Evolutionary conservation across 345 rosid species (phyloP).

Genomic region (Hevea brasiliensis): DNA sequence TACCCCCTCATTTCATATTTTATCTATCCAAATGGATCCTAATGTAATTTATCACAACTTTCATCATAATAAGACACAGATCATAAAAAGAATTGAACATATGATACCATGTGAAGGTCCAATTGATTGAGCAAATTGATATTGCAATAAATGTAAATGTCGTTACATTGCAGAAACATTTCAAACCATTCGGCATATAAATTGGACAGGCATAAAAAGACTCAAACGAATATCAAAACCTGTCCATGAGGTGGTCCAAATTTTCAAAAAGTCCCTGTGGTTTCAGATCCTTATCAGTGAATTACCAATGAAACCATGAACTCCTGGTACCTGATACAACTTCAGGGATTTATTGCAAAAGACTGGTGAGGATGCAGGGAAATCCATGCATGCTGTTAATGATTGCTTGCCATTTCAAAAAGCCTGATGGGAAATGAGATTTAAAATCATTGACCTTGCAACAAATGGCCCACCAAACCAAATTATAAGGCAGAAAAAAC

Average conservation of each 20-base stretch:
- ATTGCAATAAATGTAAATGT: not conserved
- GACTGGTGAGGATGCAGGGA: not conserved
- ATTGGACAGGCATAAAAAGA: not conserved
- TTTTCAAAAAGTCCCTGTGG: not conserved
- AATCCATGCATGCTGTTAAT: not conserved
- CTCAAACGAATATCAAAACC: not conserved
- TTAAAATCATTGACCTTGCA: not conserved
- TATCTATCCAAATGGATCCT: not conserved
- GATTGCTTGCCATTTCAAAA: constrained; percentile 6
- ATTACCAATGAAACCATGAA: not conserved
- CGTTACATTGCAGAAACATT: not conserved
- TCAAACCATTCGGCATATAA: not conserved
- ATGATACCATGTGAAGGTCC: no score
- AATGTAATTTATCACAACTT: not conserved
- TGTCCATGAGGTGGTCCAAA: not conserved
- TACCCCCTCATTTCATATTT: no score
- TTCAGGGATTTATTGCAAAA: not conserved
- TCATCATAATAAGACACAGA: not conserved
- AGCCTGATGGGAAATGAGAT: constrained; percentile 8
- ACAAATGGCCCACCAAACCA: not conserved
- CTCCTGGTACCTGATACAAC: constrained; percentile 13
- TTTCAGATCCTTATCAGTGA: not conserved
- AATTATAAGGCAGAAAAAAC: not conserved
- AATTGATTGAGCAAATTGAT: not conserved
- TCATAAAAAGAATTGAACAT: not conserved